Percentiles rank a stretch among this genome's conserved stretches.
phyloP scores from a whole-genome alignment of 768 basidiomycete genomes.

The Clitopilus hobsonii region DNA sequence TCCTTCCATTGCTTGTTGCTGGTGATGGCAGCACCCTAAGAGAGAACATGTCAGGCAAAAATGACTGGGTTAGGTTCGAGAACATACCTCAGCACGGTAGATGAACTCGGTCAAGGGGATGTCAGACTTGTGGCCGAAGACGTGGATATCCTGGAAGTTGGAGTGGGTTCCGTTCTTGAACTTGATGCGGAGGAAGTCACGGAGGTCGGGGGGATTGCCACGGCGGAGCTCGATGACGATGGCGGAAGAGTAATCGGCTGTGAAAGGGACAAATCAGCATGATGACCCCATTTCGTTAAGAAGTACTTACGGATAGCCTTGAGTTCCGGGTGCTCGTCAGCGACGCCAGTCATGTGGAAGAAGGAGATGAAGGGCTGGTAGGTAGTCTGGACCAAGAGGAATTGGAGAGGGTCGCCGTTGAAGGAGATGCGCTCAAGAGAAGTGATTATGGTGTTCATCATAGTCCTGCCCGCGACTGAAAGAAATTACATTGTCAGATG shows the following conservation, averaged over 20 bases:
- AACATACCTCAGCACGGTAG: conserved; percentile 70
- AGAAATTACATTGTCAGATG: neutral
- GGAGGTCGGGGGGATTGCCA: conserved; percentile 67
- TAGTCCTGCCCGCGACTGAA: conserved; percentile 82
- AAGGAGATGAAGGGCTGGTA: conserved; percentile 92
- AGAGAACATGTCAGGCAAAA: neutral
- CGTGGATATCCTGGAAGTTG: conserved; percentile 63
- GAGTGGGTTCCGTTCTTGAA: conserved; percentile 78
- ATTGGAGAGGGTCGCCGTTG: conserved; percentile 74
- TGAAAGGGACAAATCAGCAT: neutral
- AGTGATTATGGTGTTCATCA: conserved; percentile 65
- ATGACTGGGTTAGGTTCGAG: neutral
- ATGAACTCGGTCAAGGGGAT: conserved; percentile 84
- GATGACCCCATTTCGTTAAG: neutral
- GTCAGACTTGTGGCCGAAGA: conserved; percentile 70
- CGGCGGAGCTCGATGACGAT: conserved; percentile 77
- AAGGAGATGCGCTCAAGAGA: conserved; percentile 77
- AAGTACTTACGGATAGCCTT: conserved; percentile 57
- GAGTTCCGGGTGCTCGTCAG: conserved; percentile 52
- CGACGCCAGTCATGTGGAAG: conserved; percentile 71
- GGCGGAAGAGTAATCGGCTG: conserved; percentile 72
- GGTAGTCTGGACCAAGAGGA: conserved; percentile 74
- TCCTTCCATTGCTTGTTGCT: conserved; percentile 53
- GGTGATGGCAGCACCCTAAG: conserved; percentile 46
- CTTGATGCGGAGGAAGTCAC: conserved; percentile 79